phyloP scores from a whole-genome alignment of 768 basidiomycete genomes.

The Naganishia friedmannii region DNA sequence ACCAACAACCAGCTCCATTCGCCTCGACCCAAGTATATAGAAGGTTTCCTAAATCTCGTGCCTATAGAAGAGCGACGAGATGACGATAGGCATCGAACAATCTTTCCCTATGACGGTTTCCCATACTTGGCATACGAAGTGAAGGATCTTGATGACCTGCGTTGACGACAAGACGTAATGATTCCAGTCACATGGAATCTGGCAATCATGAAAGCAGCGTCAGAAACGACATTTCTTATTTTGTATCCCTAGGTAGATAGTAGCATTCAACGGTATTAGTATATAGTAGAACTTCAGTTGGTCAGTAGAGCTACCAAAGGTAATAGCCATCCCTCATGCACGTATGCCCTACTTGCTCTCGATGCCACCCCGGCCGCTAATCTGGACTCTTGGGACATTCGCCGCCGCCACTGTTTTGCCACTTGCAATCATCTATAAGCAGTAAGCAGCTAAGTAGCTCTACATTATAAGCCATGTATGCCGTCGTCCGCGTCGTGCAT shows the following conservation, averaged over 20 bases:
- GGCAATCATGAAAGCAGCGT: conserved; percentile 6
- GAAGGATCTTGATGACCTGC: neutral
- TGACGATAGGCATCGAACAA: neutral
- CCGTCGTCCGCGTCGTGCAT: neutral
- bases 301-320: no score
- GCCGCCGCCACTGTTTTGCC: no score
- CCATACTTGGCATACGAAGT: neutral
- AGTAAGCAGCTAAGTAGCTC: no score
- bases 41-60: conserved; percentile 7
- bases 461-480: neutral
- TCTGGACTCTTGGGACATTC: no score
- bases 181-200: neutral
- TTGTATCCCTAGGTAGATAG: conserved; percentile 24
- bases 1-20: conserved; percentile 1
- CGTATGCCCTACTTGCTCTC: no score
- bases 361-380: no score
- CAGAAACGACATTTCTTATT: conserved; percentile 15
- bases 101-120: neutral
- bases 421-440: no score
- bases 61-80: conserved; percentile 18
- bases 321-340: no score
- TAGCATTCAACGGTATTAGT: conserved; percentile 2
- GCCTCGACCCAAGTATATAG: conserved; percentile 15
- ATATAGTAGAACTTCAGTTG: neutral
- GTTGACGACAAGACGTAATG: conserved; percentile 1